phyloP scores from a whole-genome alignment of 176 grass and related monocot species.

The Typha latifolia region DNA sequence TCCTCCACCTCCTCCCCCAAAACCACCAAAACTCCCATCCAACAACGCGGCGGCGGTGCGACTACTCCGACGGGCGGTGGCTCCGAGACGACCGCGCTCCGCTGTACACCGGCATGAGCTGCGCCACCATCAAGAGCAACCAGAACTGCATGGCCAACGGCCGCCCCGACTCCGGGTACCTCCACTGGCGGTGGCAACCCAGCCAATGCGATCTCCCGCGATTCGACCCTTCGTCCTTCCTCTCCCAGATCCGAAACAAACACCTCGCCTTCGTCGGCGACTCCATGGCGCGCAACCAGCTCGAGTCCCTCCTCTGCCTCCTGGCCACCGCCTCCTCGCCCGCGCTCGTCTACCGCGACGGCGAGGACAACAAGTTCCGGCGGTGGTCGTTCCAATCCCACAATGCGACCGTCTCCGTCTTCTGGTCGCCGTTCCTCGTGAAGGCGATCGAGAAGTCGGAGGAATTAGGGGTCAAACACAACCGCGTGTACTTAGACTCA shows the following conservation, averaged over 20 bases:
- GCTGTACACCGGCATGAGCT: slow-evolving; percentile 51
- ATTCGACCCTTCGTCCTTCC: slow-evolving; percentile 51
- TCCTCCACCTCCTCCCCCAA: background rate
- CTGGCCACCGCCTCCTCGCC: slow-evolving; percentile 32
- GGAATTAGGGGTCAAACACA: slow-evolving; percentile 43
- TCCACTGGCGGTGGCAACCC: slow-evolving; percentile 69
- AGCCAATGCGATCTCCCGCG: slow-evolving; percentile 37
- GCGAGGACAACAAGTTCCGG: slow-evolving; percentile 44
- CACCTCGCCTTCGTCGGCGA: slow-evolving; percentile 78
- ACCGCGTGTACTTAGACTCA: slow-evolving; percentile 58
- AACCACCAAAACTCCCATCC: background rate
- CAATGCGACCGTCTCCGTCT: slow-evolving; percentile 65
- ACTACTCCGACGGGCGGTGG: slow-evolving; percentile 66
- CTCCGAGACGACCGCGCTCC: slow-evolving; percentile 34
- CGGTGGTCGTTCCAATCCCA: slow-evolving; percentile 47
- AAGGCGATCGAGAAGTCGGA: slow-evolving; percentile 51
- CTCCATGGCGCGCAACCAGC: slow-evolving; percentile 80
- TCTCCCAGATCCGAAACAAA: slow-evolving; percentile 37
- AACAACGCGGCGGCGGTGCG: slow-evolving; percentile 20
- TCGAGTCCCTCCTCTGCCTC: slow-evolving; percentile 72
- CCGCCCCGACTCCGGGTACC: slow-evolving; percentile 70
- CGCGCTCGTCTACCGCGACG: slow-evolving; percentile 42
- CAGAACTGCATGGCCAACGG: slow-evolving; percentile 93
- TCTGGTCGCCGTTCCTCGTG: slow-evolving; percentile 82
- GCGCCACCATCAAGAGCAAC: slow-evolving; percentile 65